Evolutionary conservation across 2,329 filamentous ascomycete species (phyloP), one percentile per base, ranked within the genome.

Genomic region (Onygena corvina): DNA sequence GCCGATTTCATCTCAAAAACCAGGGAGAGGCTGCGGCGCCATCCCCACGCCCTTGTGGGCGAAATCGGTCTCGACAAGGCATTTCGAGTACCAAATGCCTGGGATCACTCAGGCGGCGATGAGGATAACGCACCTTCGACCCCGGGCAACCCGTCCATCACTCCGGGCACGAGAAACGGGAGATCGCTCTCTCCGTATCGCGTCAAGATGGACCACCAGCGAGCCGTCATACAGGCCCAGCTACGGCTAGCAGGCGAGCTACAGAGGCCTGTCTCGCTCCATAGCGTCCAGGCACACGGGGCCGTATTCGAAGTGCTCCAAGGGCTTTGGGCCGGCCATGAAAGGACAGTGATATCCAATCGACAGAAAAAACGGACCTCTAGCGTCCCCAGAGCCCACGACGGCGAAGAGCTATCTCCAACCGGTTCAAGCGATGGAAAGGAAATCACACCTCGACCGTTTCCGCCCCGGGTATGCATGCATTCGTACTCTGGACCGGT

Each of bases 401-500:
- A 40, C 6, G 46, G 56, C 11, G 59, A 61, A 14, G 58, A 61
- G 23, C 58, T 63, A 9, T 59, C 61, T 14, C 51, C 58, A 27
- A 40, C 52, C 5, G 47, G 59, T 11, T 53, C 54, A 27, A 49
- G 46, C 47, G 53, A 51, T 7, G 25, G 53, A 52, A 3, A 49
- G 51, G 27, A 44, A 47, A 42, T 21, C 25, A 6, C 51, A 55
- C 57, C 71, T 1, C 80, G 75, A 52, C 82, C 84, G 0, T 96
- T 83, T 57, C 89, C 92, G 3, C 88, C 89, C 0, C 74, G 89
- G 6, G 83, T 96, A 61, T 98, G 92, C 61, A 77, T 98, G 52
- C 92, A 98, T 66, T 95, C 89, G 0, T 98, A 88, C 66, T 93
- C 85, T 44, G 90, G 87, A 0, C 76, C 83, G 4, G 72, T 79